A percentile compares a stretch with the other conserved stretches of the same genome.
These are phyloP conservation scores for Didymella lethalis DNA, from an alignment of 2,329 filamentous ascomycete genomes.

Conservation along the genomic window DNA sequence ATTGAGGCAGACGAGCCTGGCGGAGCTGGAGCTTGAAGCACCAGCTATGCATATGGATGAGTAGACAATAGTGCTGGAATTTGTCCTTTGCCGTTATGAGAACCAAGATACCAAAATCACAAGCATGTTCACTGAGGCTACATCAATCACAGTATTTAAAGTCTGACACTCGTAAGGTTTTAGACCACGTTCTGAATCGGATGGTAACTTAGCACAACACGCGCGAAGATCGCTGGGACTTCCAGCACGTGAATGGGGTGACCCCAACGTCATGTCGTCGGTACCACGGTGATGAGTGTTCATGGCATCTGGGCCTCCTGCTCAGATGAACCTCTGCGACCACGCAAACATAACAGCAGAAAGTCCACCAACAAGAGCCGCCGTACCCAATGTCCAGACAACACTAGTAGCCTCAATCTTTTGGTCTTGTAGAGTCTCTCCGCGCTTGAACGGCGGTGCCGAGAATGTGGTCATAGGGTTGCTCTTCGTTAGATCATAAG, in stretches of 20 bases:
- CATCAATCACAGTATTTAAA: not conserved
- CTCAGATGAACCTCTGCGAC: not conserved
- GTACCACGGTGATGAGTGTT: no score
- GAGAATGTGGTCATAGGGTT: not conserved
- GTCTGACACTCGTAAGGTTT: no score
- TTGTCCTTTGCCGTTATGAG: not conserved
- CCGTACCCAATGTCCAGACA: not conserved
- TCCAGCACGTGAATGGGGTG: no score
- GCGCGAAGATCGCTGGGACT: no score
- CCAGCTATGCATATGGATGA: conserved; percentile 35
- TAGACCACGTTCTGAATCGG: no score
- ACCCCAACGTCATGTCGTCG: no score
- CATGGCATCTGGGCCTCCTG: not conserved
- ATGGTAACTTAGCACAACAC: no score
- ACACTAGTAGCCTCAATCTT: not conserved
- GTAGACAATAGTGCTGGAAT: conserved; percentile 9
- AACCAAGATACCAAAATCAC: conserved; percentile 10
- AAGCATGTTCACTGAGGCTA: not conserved
- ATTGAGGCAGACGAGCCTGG: conserved; percentile 43
- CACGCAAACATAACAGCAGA: not conserved
- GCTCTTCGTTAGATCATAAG: not conserved
- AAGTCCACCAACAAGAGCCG: not conserved
- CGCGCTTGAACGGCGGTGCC: conserved; percentile 5
- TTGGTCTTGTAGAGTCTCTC: conserved; percentile 6
- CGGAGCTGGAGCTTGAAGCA: conserved; percentile 42